Base-by-base conservation (phyloP, 192 early-diverging fungal species). In the Coemansia sp. region DNA sequence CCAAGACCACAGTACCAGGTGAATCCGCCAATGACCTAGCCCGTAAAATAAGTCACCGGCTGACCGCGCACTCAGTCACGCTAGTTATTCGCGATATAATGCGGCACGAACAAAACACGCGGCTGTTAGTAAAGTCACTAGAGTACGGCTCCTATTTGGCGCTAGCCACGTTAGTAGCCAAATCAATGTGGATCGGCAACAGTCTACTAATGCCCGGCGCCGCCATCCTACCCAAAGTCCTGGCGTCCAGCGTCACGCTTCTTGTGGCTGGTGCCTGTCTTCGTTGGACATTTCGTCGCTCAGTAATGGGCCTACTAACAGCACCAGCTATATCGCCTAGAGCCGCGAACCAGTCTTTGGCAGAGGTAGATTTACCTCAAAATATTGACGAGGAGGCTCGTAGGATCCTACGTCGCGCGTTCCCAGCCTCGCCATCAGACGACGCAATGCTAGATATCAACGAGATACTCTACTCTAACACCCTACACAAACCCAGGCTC, bases 391-490 rank as follows among this genome's bases (percentile, higher is more conserved):
- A 17, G 8, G 66, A 57, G 13, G 73, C 67, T 2, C 67, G 63
- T 40, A 49, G 60, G 19, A 74, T 75, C 33, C 72, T 83, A 21
- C 67, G 73, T 0, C 71, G 64, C 30, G 80, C 80, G 32, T 83
- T 83, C 55, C 80, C 80, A 6, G 80, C 75, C 3, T 63, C 75
- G 1, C 80, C 80, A 3, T 74, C 72, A 2, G 73, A 77, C 26
- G 69, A 68, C 8, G 72, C 69, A 5, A 67, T 71, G 58, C 57
- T 61, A n/a, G 75, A 77, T 55, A 60, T 83, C 39, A 63, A 62
- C 40, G 52, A 68, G 3, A 42, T 83, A 13, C 76, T 83, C 11
- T 39, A 61, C 17, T 19, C 37, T 0, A 37, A 16, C 37, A 3
- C 3, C n/a, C 26, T 17, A 33, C 17, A n/a, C 19, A 32, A 28